Percentiles rank a stretch among this genome's conserved stretches.
Evolutionary conservation across 2,329 filamentous ascomycete genomes (phyloP).

Genomic region (Ascochyta rabiei): DNA sequence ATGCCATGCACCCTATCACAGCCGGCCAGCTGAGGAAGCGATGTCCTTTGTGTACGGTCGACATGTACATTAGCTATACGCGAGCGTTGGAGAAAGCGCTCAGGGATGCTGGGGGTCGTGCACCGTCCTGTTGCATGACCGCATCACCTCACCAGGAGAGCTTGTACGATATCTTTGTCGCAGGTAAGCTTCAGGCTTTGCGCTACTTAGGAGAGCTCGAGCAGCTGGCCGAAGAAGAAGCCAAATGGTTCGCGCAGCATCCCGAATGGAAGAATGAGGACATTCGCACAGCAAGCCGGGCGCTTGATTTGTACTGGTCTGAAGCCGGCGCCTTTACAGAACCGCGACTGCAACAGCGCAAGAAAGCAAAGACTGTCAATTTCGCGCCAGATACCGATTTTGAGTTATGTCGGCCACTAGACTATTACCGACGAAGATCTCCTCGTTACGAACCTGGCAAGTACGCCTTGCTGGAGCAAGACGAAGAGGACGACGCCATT

Average conservation of each 20-base stretch:
- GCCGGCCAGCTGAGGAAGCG: constrained; percentile 19
- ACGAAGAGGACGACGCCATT: constrained; percentile 15
- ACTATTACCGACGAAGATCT: constrained; percentile 34
- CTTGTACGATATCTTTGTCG: constrained; percentile 31
- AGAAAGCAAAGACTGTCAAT: constrained; percentile 19
- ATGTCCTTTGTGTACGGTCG: constrained; percentile 38
- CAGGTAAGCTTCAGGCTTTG: constrained; percentile 30
- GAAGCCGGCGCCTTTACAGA: constrained; percentile 16
- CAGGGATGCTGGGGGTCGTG: constrained; percentile 27
- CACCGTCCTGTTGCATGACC: constrained; percentile 25
- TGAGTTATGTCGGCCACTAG: constrained; percentile 25
- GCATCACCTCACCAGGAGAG: constrained; percentile 31
- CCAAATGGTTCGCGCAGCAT: constrained; percentile 25
- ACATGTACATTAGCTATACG: constrained; percentile 36
- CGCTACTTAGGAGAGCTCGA: constrained; percentile 31
- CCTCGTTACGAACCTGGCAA: constrained; percentile 40
- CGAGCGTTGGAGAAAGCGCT: constrained; percentile 30
- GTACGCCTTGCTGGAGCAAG: constrained; percentile 17
- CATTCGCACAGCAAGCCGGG: constrained; percentile 31
- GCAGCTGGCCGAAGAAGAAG: constrained; percentile 26
- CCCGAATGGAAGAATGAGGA: constrained; percentile 14
- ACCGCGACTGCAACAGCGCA: constrained; percentile 1
- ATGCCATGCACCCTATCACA: constrained; percentile 30
- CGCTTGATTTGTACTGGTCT: constrained; percentile 35
- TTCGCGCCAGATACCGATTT: constrained; percentile 34